Base-by-base conservation (phyloP, 2,329 filamentous ascomycete genomes). In the Colletotrichum tropicicola region DNA sequence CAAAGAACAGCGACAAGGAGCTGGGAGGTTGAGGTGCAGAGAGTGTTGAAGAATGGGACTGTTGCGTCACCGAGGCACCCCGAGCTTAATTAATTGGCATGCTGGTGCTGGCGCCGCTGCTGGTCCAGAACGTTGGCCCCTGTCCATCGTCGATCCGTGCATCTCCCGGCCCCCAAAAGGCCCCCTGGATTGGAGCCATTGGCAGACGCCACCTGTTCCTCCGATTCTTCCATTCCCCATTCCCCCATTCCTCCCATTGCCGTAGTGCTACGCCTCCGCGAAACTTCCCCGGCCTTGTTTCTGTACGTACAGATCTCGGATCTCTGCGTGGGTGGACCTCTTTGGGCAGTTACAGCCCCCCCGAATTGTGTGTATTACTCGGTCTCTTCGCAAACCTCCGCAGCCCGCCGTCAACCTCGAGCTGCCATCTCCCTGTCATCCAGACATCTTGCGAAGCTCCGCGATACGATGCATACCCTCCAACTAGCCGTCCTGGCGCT, bases 401-500 rank as follows among this genome's bases (percentile, higher is more conserved):
- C n/a, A 35, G 19, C 25, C 25, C 13, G n/a, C 41, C 25, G n/a
- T 30, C 21, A 35, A 45, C 25, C 25, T 30, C 21, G 44, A 45
- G 7, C 56, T 41, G 19, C 25, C n/a, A 13, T 41, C 8, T 17
- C 8, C 17, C 37, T n/a, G 23, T 8, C 21, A 27, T 45, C 19
- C 19, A 43, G 39, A 43, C 19, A 19, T 9, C n/a, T 17, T 19
- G 17, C 12, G 13, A n/a, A 25, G 44, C 43, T 8, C 47, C 23
- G 3, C 58, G n/a, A 35, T 35, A 4, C 30, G 10, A 64, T 64
- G 59, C 52, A 51, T 13, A 48, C 39, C 13, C 17, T 59, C 21
- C 25, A 55, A 35, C 35, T 62, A 49, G 58, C 59, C 25, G 28
- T 62, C 30, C 39, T 65, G 59, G 63, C 78, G 57, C 72, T 87